Evolutionary conservation across 768 basidiomycete genomes (phyloP).

Genomic region (Hemileccinum rubropunctum): DNA sequence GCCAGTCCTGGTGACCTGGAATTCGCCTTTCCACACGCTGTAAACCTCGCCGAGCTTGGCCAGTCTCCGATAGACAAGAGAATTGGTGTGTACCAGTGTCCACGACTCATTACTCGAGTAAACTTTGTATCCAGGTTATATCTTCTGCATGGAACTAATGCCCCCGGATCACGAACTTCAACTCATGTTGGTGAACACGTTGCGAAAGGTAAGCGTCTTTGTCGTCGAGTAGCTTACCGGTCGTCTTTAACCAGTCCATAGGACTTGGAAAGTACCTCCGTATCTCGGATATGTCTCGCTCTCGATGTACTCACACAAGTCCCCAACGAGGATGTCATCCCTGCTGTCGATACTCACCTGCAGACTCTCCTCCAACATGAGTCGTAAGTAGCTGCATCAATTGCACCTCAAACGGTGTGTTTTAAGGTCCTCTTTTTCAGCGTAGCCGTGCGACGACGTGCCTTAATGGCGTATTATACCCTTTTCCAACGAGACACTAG

Average conservation of each 20-base stretch:
- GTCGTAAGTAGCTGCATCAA: constrained; percentile 61
- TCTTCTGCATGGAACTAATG: constrained; percentile 77
- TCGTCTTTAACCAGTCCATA: constrained; percentile 27
- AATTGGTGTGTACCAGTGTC: constrained; percentile 46
- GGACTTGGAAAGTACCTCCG: constrained; percentile 66
- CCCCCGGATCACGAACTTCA: constrained; percentile 63
- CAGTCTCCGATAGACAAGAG: constrained; percentile 58
- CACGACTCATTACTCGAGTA: neutral
- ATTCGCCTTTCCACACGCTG: constrained; percentile 73
- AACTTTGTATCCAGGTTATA: constrained; percentile 53
- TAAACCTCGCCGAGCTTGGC: constrained; percentile 74
- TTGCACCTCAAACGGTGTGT: constrained; percentile 1
- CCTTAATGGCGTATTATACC: constrained; percentile 55
- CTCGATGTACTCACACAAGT: constrained; percentile 64
- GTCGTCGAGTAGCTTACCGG: neutral
- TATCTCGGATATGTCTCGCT: constrained; percentile 65
- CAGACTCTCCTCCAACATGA: constrained; percentile 65
- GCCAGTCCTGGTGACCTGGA: constrained; percentile 47
- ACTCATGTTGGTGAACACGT: constrained; percentile 83
- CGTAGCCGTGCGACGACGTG: constrained; percentile 55
- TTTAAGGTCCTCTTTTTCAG: constrained; percentile 35
- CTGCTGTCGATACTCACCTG: constrained; percentile 68
- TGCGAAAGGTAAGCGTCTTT: constrained; percentile 60
- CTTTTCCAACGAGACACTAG: constrained; percentile 48
- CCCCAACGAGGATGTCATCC: constrained; percentile 66